Evolutionary conservation across 1,139 yeast species (phyloP), one percentile per base, ranked within the genome.

Genomic region (Pichia sp.): DNA sequence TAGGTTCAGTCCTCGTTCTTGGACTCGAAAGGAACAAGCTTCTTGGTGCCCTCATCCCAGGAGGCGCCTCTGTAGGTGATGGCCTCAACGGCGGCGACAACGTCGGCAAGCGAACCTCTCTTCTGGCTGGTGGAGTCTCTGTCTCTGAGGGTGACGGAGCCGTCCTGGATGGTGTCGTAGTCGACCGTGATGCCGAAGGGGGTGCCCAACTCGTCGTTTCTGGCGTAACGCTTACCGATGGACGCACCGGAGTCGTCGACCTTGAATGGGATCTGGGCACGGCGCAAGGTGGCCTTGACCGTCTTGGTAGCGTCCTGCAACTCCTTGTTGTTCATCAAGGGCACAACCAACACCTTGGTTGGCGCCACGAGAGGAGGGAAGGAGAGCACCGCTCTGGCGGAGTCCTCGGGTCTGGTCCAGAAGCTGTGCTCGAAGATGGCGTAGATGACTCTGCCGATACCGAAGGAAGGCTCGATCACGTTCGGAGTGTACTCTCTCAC

Each of bases 181-280:
- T 95, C 99, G 66, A 95, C 87, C 62, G 99, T 95, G 72, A 95
- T 83, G 73, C 99, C 99, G 69, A 93, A 95, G 64, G 99, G 99
- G 57, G 99, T 95, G 73, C 99, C 99, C 72, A 95, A 82, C 76
- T 95, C 99, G 73, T 95, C 99, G 72, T 95, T 95, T 78, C 99
- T 89, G 59, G 99, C 92, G 69, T 95, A 95, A 77, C 99, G 87
- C 79, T 92, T 90, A 76, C 99, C 99, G 66, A 95, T 93, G 34
- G 98, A 90, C 40, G 97, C 98, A 67, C 96, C 87, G 16, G 98
- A 90, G 72, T 95, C 99, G 72, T 95, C 99, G 57, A 92, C 86
- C 80, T 92, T 93, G 79, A 92, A 90, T 62, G 98, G 95, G 66
- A 95, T 84, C 70, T 90, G 95, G 62, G 84, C 84, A 64, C 78